Percentiles rank a stretch among this genome's conserved stretches.
These are phyloP conservation scores for Sclerotinia sclerotiorum DNA, from an alignment of 2,329 filamentous ascomycete species.

Conservation along the genomic window DNA sequence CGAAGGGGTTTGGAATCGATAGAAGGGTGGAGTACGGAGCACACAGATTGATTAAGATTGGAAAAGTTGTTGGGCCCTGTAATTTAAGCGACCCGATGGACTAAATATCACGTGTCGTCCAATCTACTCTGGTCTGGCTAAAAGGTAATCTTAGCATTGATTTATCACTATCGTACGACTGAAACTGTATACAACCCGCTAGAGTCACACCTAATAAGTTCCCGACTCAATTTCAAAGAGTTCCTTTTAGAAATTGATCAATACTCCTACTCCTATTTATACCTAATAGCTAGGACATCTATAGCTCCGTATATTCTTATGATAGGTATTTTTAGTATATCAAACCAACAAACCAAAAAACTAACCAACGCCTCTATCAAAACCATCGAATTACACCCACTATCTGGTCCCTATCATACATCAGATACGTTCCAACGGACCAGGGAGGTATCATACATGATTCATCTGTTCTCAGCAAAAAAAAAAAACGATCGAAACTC, in stretches of 20 bases:
- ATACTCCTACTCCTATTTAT: neutral
- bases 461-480: neutral
- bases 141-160: too few relatives aligned
- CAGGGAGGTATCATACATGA: too few relatives aligned
- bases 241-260: neutral
- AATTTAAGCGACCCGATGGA: neutral
- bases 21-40: neutral
- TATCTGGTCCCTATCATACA: neutral
- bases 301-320: too few relatives aligned
- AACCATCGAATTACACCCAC: too few relatives aligned
- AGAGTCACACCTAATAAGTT: neutral
- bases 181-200: too few relatives aligned
- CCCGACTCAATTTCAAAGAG: neutral
- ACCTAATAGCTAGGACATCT: too few relatives aligned
- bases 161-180: too few relatives aligned
- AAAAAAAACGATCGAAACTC: neutral
- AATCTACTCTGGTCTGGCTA: neutral
- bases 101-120: neutral
- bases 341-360: neutral
- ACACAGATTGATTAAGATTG: too few relatives aligned
- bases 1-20: conserved; percentile 7
- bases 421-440: neutral
- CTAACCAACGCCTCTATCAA: too few relatives aligned
- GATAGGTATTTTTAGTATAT: too few relatives aligned
- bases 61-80: too few relatives aligned